These are phyloP conservation scores for Monosporascus sp. DNA, from an alignment of 2,329 filamentous ascomycete species.

Conservation along the genomic window DNA sequence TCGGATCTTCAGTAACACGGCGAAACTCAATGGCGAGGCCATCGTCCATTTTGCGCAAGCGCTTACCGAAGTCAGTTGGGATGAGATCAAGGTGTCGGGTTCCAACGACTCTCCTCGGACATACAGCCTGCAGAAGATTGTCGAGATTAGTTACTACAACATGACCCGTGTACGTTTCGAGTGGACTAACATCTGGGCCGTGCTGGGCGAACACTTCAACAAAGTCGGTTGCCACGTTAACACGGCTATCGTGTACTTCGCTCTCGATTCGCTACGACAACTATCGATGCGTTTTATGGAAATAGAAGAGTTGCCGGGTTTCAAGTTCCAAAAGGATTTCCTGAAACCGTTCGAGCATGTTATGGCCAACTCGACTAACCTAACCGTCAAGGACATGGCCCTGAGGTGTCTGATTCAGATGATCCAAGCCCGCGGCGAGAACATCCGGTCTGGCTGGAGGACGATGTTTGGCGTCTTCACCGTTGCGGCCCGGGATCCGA, in stretches of 20 bases:
- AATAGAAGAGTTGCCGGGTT: slow-evolving; percentile 93
- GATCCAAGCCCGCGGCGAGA: slow-evolving; percentile 95
- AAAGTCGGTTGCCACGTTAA: slow-evolving; percentile 95
- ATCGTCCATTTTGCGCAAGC: slow-evolving; percentile 94
- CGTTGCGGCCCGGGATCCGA: slow-evolving; percentile 85
- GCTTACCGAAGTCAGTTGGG: slow-evolving; percentile 94
- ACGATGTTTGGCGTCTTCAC: slow-evolving; percentile 99
- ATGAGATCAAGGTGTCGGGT: slow-evolving; percentile 96
- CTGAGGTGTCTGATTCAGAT: slow-evolving; percentile 95
- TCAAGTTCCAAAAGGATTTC: slow-evolving; percentile 99
- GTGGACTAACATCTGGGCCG: slow-evolving; percentile 96
- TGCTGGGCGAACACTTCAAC: slow-evolving; percentile 98
- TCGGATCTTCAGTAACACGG: slow-evolving; percentile 94
- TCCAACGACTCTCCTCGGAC: slow-evolving; percentile 93
- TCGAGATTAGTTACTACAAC: slow-evolving; percentile 99
- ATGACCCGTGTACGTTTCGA: slow-evolving; percentile 98
- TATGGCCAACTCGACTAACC: slow-evolving; percentile 84
- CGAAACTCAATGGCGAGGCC: slow-evolving; percentile 85
- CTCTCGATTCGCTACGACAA: slow-evolving; percentile 89
- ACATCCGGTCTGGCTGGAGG: slow-evolving; percentile 96
- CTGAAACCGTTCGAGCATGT: slow-evolving; percentile 98
- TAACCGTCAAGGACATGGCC: slow-evolving; percentile 96
- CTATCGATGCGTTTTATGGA: slow-evolving; percentile 99
- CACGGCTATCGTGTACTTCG: slow-evolving; percentile 95
- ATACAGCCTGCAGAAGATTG: slow-evolving; percentile 95